Evolutionary conservation across 2,329 filamentous ascomycete species (phyloP).

Genomic region (Venturia nashicola): DNA sequence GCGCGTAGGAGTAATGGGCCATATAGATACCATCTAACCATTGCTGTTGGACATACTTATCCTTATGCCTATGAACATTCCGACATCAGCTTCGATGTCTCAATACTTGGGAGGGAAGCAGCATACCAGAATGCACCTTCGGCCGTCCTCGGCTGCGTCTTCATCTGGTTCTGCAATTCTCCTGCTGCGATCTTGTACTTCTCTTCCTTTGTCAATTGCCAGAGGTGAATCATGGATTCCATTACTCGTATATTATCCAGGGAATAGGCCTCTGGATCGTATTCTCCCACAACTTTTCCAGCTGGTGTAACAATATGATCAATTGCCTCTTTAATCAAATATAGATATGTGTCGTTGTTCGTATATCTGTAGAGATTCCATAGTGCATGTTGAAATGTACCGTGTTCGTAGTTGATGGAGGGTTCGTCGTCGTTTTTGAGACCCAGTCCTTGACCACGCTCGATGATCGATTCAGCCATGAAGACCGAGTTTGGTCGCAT

Average conservation of each 20-base stretch:
- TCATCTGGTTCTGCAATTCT: background rate
- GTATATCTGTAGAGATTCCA: background rate
- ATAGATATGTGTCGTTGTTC: background rate
- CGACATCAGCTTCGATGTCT: background rate
- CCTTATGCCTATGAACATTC: background rate
- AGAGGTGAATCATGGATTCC: background rate
- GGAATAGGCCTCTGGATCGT: background rate
- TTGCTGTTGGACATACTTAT: background rate
- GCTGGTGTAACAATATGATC: background rate
- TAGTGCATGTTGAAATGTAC: background rate
- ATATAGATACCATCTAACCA: background rate
- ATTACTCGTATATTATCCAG: background rate
- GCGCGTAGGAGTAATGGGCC: background rate
- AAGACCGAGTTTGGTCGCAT: background rate
- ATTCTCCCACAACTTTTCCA: background rate
- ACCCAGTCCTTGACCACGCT: background rate
- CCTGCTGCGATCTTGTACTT: background rate
- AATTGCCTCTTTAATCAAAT: background rate
- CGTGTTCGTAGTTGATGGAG: background rate
- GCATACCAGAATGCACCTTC: background rate
- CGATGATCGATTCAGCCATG: background rate
- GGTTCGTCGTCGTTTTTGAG: background rate
- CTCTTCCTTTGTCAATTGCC: background rate
- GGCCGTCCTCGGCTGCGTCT: background rate
- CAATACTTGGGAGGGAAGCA: background rate